phyloP scores from a whole-genome alignment of 1,284 basidiomycete species.

The Stygiomarasmius scandens region DNA sequence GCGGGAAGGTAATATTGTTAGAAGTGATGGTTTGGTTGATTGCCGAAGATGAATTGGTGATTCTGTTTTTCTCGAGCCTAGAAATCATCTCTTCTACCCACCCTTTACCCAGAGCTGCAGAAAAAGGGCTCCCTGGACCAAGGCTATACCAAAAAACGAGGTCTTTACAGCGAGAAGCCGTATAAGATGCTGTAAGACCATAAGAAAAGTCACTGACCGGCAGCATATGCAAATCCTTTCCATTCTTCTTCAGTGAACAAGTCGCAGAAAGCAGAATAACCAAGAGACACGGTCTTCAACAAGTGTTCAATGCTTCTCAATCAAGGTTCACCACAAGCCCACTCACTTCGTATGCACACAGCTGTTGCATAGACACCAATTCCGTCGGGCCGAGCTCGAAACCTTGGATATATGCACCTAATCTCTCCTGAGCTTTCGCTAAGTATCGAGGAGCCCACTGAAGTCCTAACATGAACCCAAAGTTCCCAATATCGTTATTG shows the following conservation, averaged over 20 bases:
- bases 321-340: constrained; percentile 25
- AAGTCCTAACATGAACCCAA: constrained; percentile 32
- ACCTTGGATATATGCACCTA: constrained; percentile 49
- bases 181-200: no score
- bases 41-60: background rate
- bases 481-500: constrained; percentile 35
- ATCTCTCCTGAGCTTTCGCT: constrained; percentile 47
- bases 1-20: constrained; percentile 54
- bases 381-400: constrained; percentile 50
- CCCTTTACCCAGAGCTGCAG: background rate
- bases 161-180: no score
- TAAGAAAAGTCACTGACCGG: no score
- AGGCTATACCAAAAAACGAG: background rate
- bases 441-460: constrained; percentile 64
- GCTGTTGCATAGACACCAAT: constrained; percentile 48
- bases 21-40: constrained; percentile 53
- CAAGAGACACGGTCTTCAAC: no score
- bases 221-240: no score
- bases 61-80: background rate
- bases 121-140: background rate
- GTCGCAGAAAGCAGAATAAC: no score
- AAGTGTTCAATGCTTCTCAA: no score
- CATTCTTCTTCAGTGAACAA: no score
- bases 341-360: constrained; percentile 62
- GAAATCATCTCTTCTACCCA: background rate